Evolutionary conservation across 2,329 filamentous ascomycete species (phyloP).

Genomic region (Epichloe festucae): DNA sequence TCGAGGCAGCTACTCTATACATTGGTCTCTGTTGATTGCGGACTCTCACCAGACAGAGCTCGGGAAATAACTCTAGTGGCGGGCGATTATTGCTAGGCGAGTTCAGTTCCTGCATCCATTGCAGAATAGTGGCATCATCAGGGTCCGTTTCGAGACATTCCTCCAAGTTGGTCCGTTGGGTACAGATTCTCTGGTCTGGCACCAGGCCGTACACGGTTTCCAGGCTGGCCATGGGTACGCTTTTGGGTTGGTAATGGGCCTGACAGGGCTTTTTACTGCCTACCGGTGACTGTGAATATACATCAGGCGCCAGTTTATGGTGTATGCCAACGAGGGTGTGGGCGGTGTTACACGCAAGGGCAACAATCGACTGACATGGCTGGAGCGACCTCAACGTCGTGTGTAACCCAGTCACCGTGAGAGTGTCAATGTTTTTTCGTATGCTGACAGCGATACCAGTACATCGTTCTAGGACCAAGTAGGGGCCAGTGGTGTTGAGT

Average conservation of each 20-base stretch:
- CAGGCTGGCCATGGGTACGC: neutral
- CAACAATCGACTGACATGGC: neutral
- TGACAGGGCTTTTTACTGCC: neutral
- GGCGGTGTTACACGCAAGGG: neutral
- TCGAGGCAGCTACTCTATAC: constrained; percentile 13
- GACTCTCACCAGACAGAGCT: constrained; percentile 12
- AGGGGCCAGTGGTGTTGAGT: neutral
- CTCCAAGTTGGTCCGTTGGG: neutral
- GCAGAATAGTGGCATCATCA: neutral
- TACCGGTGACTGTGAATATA: neutral
- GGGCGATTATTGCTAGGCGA: constrained; percentile 13
- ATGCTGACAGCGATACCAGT: neutral
- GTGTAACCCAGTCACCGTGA: neutral
- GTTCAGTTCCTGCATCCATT: constrained; percentile 9
- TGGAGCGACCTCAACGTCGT: neutral
- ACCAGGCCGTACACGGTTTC: neutral
- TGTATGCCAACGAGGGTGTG: neutral
- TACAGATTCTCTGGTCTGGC: neutral
- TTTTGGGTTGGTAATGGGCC: neutral
- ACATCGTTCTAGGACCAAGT: neutral
- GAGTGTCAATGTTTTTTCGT: neutral
- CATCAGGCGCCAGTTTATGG: neutral
- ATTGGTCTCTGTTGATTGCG: constrained; percentile 6
- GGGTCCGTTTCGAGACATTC: neutral
- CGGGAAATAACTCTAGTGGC: constrained; percentile 15